A percentile compares a stretch with the other conserved stretches of the same genome.
Conservation (phyloP, 148 eudicot genomes). For the Chenopodium berlandieri region DNA sequence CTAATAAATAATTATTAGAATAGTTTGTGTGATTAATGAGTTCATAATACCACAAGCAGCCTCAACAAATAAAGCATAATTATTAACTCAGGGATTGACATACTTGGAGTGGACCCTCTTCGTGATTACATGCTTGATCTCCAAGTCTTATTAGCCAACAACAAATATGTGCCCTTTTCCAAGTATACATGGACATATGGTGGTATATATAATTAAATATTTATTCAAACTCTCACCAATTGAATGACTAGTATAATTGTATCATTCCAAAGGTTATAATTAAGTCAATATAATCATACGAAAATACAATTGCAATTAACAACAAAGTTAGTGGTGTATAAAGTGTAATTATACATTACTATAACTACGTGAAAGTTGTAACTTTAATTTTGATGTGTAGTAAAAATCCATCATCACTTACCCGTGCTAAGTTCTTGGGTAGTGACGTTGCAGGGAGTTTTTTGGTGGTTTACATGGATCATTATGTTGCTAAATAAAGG, state of each 20-base stretch:
- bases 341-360: constrained; percentile 11
- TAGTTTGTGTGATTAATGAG: not conserved
- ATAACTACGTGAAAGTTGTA: constrained; percentile 1
- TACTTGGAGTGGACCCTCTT: constrained; percentile 10
- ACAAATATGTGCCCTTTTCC: not conserved
- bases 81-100: not conserved
- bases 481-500: constrained; percentile 4
- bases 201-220: too few species aligned
- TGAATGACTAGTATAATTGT: not conserved
- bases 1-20: too few species aligned
- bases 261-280: not conserved
- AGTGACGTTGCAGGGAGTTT: not conserved
- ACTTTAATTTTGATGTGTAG: not conserved
- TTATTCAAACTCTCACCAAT: not conserved
- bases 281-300: not conserved
- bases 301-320: not conserved
- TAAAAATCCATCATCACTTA: constrained; percentile 2
- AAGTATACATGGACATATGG: too few species aligned
- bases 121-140: constrained; percentile 22
- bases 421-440: not conserved
- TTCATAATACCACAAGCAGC: constrained; percentile 1
- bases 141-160: constrained; percentile 8
- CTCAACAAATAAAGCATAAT: not conserved
- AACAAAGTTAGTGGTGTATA: not conserved
- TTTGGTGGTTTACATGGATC: constrained; percentile 12